Base-by-base conservation (phyloP, 2,329 filamentous ascomycete genomes). In the Xylariaceae sp. region DNA sequence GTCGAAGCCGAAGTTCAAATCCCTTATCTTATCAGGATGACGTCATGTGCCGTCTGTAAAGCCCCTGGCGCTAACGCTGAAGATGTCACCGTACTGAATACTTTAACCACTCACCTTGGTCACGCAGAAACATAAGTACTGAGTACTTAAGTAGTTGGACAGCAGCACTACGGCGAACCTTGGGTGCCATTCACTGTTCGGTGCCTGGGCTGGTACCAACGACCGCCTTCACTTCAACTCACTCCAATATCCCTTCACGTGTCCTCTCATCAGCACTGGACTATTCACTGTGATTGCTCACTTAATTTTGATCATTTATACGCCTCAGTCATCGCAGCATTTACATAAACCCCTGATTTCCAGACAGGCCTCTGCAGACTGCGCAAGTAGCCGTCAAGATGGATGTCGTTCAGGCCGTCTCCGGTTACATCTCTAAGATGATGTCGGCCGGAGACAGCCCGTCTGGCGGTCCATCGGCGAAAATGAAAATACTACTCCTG, bases 401-500 rank as follows among this genome's bases (percentile, higher is more conserved):
- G 94, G 94, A 99, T 70, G 85, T 97, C 67, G 88, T 95, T 59
- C 88, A 95, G 70, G 89, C 92, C 63, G 86, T 96, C 68, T 87
- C 92, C 65, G 88, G 90, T 74, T 99, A 99, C 78, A 87, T 99
- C 79, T 87, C 87, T 71, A 96, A 92, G 81, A 96, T 99, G 84
- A 86, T 97, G 71, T 87, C 89, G 61, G 84, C 84, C 61, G 89
- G 89, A 67, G 91, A 96, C 74, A 79, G 76, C 67, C 78, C 83
- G 47, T 74, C 79, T 41, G 81, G 83, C 56, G 80, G 83, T 42
- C 79, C 86, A 47, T 86, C 89, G 19, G 83, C 89, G 40, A 97
- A 96, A 78, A 99, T 99, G 94, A 99, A 99, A 84, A 94, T 97
- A 57, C 77, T 99, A 53, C 77, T 99, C 59, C 78, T 99, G 64